Percentiles rank a stretch among this genome's conserved stretches.
Evolutionary conservation across 78 protist genomes (phyloP).

Genomic region (Ministeria vibrans): DNA sequence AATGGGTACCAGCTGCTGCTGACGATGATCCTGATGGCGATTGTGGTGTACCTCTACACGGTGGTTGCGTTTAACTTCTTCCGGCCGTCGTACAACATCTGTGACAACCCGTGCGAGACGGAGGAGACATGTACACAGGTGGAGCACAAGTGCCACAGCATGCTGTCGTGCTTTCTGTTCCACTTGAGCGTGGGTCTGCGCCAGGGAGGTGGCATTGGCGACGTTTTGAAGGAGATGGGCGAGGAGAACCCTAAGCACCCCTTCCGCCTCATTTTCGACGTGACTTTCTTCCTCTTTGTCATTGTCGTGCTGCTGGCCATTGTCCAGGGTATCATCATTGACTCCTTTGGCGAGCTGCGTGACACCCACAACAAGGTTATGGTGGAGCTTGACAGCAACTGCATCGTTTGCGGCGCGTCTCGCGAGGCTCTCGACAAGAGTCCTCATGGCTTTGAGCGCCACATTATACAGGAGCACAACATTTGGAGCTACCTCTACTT

Average conservation of each 20-base stretch:
- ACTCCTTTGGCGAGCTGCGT: slow-evolving; percentile 51
- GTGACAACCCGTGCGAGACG: not conserved
- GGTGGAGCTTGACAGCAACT: not conserved
- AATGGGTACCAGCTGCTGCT: slow-evolving; percentile 11
- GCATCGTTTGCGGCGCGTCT: not conserved
- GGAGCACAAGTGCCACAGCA: slow-evolving; percentile 10
- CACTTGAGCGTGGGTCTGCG: not conserved
- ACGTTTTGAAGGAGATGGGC: not conserved
- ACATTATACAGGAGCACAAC: slow-evolving; percentile 35
- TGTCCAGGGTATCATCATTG: slow-evolving; percentile 39
- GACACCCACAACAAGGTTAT: not conserved
- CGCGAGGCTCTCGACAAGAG: not conserved
- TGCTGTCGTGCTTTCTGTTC: not conserved
- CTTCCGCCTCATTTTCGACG: not conserved
- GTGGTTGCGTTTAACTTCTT: slow-evolving; percentile 5
- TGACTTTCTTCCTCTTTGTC: slow-evolving; percentile 31
- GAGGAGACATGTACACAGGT: not conserved
- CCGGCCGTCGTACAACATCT: not conserved
- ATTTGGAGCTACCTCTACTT: slow-evolving; percentile 48
- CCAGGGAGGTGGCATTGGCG: slow-evolving; percentile 23
- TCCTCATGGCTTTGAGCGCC: slow-evolving; percentile 13
- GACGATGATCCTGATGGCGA: not conserved
- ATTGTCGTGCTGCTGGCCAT: slow-evolving; percentile 34
- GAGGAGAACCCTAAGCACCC: not conserved
- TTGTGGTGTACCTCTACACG: slow-evolving; percentile 13